Conservation (phyloP, 2,329 filamentous ascomycete genomes). For the Capronia epimyces region DNA sequence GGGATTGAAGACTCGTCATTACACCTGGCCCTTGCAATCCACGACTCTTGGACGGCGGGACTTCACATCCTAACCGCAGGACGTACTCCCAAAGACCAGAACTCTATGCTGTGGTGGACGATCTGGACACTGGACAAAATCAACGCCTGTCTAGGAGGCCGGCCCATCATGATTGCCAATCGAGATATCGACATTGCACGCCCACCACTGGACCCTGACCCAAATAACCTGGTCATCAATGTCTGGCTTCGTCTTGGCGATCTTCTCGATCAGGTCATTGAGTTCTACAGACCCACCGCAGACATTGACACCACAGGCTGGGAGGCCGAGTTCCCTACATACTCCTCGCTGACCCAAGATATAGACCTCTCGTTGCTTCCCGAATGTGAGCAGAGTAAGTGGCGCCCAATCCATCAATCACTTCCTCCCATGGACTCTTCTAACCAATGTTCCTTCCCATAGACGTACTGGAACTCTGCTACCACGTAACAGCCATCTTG, state of each 20-base stretch:
- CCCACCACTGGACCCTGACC: conserved; percentile 24
- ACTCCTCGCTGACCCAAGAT: conserved; percentile 27
- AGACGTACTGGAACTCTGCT: conserved; percentile 52
- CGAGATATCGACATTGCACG: conserved; percentile 38
- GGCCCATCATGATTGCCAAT: conserved; percentile 38
- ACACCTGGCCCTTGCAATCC: conserved; percentile 39
- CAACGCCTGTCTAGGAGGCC: conserved; percentile 39
- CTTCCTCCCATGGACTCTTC: not conserved
- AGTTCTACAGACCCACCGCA: conserved; percentile 37
- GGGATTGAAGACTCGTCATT: conserved; percentile 39
- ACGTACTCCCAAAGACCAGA: conserved; percentile 30
- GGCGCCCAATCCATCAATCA: not conserved
- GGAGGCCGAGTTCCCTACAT: conserved; percentile 38
- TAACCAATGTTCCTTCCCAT: not conserved
- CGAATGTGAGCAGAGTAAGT: conserved; percentile 18
- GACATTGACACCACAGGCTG: conserved; percentile 34
- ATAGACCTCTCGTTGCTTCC: conserved; percentile 15
- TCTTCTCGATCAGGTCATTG: conserved; percentile 37
- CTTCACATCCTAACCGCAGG: conserved; percentile 38
- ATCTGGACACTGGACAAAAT: conserved; percentile 41
- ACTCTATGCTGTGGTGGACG: conserved; percentile 38
- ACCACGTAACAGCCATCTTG: conserved; percentile 53
- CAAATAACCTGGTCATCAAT: conserved; percentile 31
- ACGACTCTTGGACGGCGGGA: conserved; percentile 38
- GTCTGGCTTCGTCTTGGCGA: conserved; percentile 38